Conservation (phyloP, 208 protist species). For the Wallacemonas collosoma region DNA sequence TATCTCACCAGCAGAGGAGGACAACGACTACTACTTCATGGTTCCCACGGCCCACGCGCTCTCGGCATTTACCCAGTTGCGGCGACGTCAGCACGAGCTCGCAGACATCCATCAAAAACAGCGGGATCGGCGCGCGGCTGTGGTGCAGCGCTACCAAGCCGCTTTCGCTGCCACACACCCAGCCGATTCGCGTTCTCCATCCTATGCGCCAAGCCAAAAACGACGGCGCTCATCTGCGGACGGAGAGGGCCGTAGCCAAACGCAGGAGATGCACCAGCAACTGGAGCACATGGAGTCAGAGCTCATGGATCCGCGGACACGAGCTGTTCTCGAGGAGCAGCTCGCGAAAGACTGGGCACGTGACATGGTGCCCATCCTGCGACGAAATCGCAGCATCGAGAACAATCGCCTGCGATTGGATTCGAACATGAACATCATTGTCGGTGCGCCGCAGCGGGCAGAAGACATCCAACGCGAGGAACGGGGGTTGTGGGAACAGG, state of each 20-base stretch:
- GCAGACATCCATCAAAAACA: constrained; percentile 17
- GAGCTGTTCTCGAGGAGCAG: constrained; percentile 45
- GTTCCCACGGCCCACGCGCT: constrained; percentile 40
- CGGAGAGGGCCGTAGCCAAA: neutral
- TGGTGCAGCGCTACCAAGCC: constrained; percentile 21
- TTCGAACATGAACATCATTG: constrained; percentile 30
- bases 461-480: constrained; percentile 36
- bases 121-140: constrained; percentile 16
- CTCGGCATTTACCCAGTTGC: constrained; percentile 20
- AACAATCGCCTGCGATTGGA: constrained; percentile 38
- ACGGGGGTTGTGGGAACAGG: constrained; percentile 46
- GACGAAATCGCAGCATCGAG: constrained; percentile 47
- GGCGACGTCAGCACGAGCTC: constrained; percentile 10
- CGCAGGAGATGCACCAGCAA: neutral
- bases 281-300: constrained; percentile 1
- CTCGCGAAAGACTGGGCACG: constrained; percentile 54
- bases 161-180: neutral
- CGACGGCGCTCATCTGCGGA: neutral
- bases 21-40: constrained; percentile 65
- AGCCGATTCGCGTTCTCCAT: neutral
- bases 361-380: constrained; percentile 64
- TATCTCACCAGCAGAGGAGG: neutral
- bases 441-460: constrained; percentile 7
- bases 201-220: neutral
- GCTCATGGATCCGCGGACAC: constrained; percentile 30